phyloP scores from a whole-genome alignment of 495 filamentous ascomycete species.

The Xylaria flabelliformis region DNA sequence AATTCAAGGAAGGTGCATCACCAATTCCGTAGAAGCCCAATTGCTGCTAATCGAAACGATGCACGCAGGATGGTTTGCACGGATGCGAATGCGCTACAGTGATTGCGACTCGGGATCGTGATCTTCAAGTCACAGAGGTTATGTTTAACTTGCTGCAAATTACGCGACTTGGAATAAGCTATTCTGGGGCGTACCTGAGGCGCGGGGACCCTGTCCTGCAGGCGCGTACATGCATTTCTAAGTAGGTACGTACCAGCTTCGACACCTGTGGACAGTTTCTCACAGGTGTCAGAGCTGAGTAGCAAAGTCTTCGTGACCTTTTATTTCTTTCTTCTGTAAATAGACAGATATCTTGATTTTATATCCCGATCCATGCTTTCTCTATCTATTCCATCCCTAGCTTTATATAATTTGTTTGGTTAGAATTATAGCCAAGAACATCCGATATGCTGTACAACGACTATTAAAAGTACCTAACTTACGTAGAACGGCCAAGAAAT shows the following conservation, averaged over 20 bases:
- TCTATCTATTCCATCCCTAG: not conserved
- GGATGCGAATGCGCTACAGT: slow-evolving; percentile 10
- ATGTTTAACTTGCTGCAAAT: not conserved
- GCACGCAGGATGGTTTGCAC: not conserved
- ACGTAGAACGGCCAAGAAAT: not conserved
- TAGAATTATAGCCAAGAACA: not conserved
- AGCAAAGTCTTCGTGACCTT: not conserved
- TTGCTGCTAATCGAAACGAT: not conserved
- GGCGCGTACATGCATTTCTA: not conserved
- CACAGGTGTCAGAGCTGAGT: not conserved
- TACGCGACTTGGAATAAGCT: slow-evolving; percentile 5
- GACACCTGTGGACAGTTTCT: not conserved
- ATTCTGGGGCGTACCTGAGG: not conserved
- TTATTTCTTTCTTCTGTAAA: not conserved
- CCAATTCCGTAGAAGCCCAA: not conserved
- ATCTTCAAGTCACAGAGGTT: not conserved
- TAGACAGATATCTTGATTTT: not conserved
- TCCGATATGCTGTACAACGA: not conserved
- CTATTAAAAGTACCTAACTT: not conserved
- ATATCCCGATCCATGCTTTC: not conserved
- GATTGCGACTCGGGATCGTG: not conserved
- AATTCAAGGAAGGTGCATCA: slow-evolving; percentile 19
- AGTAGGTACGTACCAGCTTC: not conserved
- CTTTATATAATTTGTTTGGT: not conserved
- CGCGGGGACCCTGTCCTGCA: slow-evolving; percentile 16